These are phyloP conservation scores for Fabrea salina DNA, from an alignment of 169 alveolate genomes.

Conservation along the genomic window DNA sequence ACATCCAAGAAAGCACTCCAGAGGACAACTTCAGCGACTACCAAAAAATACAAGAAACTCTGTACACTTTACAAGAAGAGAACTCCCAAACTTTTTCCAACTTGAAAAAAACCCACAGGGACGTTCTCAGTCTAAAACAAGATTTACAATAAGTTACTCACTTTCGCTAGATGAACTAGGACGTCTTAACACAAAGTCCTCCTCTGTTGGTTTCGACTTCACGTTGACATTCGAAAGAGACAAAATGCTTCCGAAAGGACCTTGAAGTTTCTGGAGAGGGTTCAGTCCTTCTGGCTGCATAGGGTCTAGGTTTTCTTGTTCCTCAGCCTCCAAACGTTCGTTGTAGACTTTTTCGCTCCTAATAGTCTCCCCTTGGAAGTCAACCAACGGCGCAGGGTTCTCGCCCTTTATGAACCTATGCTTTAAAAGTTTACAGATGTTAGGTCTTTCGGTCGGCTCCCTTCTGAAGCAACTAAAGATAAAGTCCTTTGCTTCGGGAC, in stretches of 20 bases:
- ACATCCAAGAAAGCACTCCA: no score
- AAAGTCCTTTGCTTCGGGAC: not conserved
- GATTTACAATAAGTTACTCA: not conserved
- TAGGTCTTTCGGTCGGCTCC: not conserved
- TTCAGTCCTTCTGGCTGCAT: no score
- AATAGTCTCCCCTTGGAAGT: no score
- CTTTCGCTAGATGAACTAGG: not conserved
- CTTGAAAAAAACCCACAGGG: not conserved
- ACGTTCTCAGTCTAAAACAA: not conserved
- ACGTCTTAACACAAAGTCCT: not conserved
- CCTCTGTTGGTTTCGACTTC: no score
- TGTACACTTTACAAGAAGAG: not conserved
- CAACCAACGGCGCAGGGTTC: no score
- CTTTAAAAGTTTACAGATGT: not conserved
- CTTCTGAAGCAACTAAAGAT: not conserved
- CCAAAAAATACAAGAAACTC: conserved; percentile 2
- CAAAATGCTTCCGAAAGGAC: no score
- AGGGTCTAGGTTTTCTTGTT: no score
- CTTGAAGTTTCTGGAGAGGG: no score
- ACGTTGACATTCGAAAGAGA: no score
- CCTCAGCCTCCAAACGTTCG: no score
- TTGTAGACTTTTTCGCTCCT: no score
- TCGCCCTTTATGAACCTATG: no score
- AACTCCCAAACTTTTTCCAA: not conserved
- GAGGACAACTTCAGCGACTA: not conserved